Base-by-base conservation (phyloP, 179 eudicot species). In the Spinacia oleracea region DNA sequence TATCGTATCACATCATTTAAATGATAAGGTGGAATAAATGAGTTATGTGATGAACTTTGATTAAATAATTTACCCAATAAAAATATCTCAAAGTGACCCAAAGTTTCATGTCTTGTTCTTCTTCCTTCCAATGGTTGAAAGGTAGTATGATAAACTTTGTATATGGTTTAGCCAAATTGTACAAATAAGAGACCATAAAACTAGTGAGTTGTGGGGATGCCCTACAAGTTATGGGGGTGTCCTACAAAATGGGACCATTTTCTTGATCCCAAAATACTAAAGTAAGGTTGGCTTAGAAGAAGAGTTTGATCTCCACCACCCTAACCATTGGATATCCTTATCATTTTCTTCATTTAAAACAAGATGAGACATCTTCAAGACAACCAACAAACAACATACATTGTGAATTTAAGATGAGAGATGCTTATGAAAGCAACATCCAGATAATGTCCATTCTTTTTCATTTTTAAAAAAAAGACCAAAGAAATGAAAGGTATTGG, bases 221-320 rank as follows among this genome's bases (percentile, higher is more conserved):
- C 48, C 74, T 70, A 27, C 48, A 12, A 72, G n/a, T n/a, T n/a
- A n/a, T n/a, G n/a, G n/a, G n/a, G n/a, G 60, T 83, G 76, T 68
- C 77, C 77, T 74, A 74, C 79, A 16, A 58, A 73, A 53, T 53
- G 80, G 85, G 85, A 83, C 83, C 86, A 84, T 40, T 67, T 67
- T 32, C 11, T 53, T 75, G 63, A 43, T 71, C 50, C 72, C 62
- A 35, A 25, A 68, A 32, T 42, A 16, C 53, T 45, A 32, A 74
- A 29, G 43, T 53, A 45, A 55, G 60, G 25, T 21, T n/a, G n/a
- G n/a, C 58, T 15, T 31, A 68, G 45, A 42, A 69, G 53, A 18
- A 31, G 73, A 53, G 66, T 58, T 40, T n/a, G n/a, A n/a, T n/a
- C n/a, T 45, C 50, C 18, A n/a, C 81, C 59, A 40, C 73, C 85